Evolutionary conservation across 225 moss, liverwort and hornwort genomes (phyloP), one percentile per base, ranked within the genome.

Genomic region (Asterella californica): DNA sequence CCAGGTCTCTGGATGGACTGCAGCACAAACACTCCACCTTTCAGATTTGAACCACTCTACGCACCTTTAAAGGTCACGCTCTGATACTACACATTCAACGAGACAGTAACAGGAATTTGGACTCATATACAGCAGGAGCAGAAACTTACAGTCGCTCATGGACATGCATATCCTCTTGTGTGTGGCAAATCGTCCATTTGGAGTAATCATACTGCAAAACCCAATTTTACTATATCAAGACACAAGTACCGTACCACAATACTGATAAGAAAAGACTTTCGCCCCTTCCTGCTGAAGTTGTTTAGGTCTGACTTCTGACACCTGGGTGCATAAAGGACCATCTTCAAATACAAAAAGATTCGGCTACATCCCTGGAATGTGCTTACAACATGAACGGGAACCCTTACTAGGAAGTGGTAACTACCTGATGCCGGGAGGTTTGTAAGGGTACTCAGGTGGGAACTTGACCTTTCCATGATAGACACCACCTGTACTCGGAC

Each of bases 1-100:
- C 99, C 99, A 99, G 7, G 99, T 99, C 88, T 99, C 99, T 19
- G 99, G 99, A 89, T 99, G 99, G 86, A 99, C 97, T 99, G 93
- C 90, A 82, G 27, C 55, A 84, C 33, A 75, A 12, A 66, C 9
- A 54, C 9, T 1, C 1, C 15, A 74, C 27, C 8, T 6, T 15
- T 74, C 49, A 74, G 74, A 12, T 6, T 54, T 74, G 33, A 53
- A 74, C 52, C 42, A 42, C 42, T 42, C 42, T 7, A 42, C 3
- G 42, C 4, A 42, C 42, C 42, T 42, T 17, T 4, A 74, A 17
- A 10, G 0, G 36, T 17, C 12, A 67, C 36, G 32, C 6, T 67
- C 0, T 5, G 0, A 36, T 2, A 22, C 47, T 71, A 25, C 21
- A 25, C 25, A 10, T 71, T 47, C 11, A 47, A n/a, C 47, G 25